Conservation (phyloP, 83 land plant genomes). For the Diphasiastrum complanatum region DNA sequence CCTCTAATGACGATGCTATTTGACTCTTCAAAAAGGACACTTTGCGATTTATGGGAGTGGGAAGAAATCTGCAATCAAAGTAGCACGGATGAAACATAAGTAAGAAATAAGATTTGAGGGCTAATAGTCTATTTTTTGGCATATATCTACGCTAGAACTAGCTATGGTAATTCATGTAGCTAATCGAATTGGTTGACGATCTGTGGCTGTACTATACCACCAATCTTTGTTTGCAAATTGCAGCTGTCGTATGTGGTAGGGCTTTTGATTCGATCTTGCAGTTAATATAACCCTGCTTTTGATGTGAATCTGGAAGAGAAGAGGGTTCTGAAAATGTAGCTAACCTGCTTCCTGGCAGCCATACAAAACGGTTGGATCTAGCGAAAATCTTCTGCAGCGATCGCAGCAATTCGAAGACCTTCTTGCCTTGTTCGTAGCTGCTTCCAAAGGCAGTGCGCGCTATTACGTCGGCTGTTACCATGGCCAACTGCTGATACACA, state of each 20-base stretch:
- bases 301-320: neutral
- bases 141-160: too few species aligned
- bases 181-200: too few species aligned
- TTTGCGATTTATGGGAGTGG: conserved; percentile 54
- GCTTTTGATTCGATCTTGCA: neutral
- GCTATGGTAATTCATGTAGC: neutral
- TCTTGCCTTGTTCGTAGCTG: conserved; percentile 24
- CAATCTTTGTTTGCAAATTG: too few species aligned
- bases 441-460: conserved; percentile 47
- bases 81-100: too few species aligned
- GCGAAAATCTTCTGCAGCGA: conserved; percentile 12
- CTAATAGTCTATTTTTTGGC: too few species aligned
- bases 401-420: conserved; percentile 26
- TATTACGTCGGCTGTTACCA: conserved; percentile 40
- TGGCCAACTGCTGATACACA: conserved; percentile 16
- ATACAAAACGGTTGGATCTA: neutral
- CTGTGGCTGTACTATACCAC: too few species aligned
- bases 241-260: too few species aligned
- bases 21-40: conserved; percentile 52
- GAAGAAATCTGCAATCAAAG: conserved; percentile 44
- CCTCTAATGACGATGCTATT: conserved; percentile 30
- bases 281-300: neutral
- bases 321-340: neutral
- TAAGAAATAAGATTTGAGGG: neutral
- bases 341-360: conserved; percentile 29